These are phyloP conservation scores for Onygenales sp. DNA, from an alignment of 2,329 filamentous ascomycete genomes.

Conservation along the genomic window DNA sequence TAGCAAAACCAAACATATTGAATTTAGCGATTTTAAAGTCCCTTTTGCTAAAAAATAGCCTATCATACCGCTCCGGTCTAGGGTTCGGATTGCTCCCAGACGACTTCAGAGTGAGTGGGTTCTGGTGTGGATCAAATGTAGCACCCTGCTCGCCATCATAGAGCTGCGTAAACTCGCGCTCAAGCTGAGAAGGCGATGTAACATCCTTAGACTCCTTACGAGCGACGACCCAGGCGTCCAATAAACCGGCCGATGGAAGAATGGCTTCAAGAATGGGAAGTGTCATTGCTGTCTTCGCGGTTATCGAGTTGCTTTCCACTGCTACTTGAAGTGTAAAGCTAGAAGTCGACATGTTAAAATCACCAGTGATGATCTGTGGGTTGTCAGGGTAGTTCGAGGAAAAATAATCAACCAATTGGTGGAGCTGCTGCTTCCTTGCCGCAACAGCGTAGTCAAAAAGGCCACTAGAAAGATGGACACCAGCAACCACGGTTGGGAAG, in stretches of 20 bases:
- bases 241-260: slow-evolving; percentile 38
- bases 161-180: slow-evolving; percentile 21
- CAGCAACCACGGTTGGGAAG: slow-evolving; percentile 42
- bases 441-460: slow-evolving; percentile 50
- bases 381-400: slow-evolving; percentile 30
- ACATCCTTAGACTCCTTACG: slow-evolving; percentile 37
- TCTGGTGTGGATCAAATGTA: slow-evolving; percentile 53
- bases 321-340: slow-evolving; percentile 46
- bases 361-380: slow-evolving; percentile 51
- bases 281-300: slow-evolving; percentile 35
- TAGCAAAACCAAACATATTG: slow-evolving; percentile 48
- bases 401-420: slow-evolving; percentile 41
- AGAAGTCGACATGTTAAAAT: slow-evolving; percentile 57
- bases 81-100: slow-evolving; percentile 40
- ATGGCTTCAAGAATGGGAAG: slow-evolving; percentile 40
- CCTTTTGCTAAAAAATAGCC: slow-evolving; percentile 45
- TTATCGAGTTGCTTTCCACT: slow-evolving; percentile 45
- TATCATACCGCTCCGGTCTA: slow-evolving; percentile 56
- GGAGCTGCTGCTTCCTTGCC: slow-evolving; percentile 49
- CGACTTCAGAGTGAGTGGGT: slow-evolving; percentile 45
- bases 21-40: slow-evolving; percentile 38
- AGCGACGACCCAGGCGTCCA: slow-evolving; percentile 45
- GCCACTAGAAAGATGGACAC: slow-evolving; percentile 54
- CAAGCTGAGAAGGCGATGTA: slow-evolving; percentile 21
- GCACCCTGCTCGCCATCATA: slow-evolving; percentile 55